Evolutionary conservation across 805 yeast species (phyloP), one percentile per base, ranked within the genome.

Genomic region (Metschnikowia gruessii): DNA sequence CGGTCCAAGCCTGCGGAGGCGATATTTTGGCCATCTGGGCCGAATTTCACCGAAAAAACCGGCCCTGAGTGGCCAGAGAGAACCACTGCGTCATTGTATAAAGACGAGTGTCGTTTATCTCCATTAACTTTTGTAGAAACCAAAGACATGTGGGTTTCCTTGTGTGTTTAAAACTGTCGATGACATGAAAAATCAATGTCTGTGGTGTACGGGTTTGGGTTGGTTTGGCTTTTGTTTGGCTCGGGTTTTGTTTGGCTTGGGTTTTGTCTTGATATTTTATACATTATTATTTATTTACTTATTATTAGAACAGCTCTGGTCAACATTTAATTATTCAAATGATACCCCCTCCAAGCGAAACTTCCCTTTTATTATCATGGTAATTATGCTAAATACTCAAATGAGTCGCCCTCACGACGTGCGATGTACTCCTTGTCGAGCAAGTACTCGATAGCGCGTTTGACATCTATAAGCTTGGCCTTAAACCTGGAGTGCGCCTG

Each of bases 391-490:
- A 91, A 69, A 62, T 92, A 92, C 59, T 85, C 86, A 60, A 89
- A 90, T 28, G 83, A 76, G 56, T 81, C 82, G 44, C 83, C 84
- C 36, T 81, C 87, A 48, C 82, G 75, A 63, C 99, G 82, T 57
- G 82, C 82, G 51, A 92, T 68, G 63, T 88, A 92, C 58, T 88
- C 95, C 64, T 83, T 83, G 52, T 91, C 97, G 41, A 92, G 85
- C 62, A 92, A 79, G 38, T 76, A 77, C 61, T 88, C 96, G 50
- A 92, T 87, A 29, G 91, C 89, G 59, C 82, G 80, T 71, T 92
- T 92, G 59, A 92, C 85, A 60, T 90, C 96, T 12, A 88, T 77
- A 31, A 90, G 83, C 49, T 83, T 82, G 4, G 98, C 97, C 56
- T 78, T 81, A 74, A 94, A 92, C 56, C 98, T 77, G 40, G 80